Conservation (phyloP, 345 rosid species). For the Aquilaria malaccensis region DNA sequence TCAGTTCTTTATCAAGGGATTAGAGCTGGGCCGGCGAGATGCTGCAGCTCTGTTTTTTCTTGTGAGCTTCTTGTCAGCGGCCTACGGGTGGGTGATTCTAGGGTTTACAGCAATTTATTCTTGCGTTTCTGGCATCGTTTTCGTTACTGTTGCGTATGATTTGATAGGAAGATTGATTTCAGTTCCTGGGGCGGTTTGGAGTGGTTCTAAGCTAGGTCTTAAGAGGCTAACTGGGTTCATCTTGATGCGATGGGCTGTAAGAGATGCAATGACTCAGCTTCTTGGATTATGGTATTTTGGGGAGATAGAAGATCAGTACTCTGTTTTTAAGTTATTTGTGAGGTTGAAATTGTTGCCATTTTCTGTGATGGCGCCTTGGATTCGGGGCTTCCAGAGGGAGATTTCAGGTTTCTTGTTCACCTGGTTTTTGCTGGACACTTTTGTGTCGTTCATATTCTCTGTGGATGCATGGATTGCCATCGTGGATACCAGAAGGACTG, state of each 20-base stretch:
- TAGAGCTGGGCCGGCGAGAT: constrained; percentile 65
- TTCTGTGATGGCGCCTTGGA: constrained; percentile 78
- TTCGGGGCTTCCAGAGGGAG: constrained; percentile 75
- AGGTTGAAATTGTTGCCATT: constrained; percentile 91
- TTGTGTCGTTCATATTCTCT: constrained; percentile 53
- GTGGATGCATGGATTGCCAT: constrained; percentile 86
- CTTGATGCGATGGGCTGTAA: constrained; percentile 86
- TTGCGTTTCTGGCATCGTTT: constrained; percentile 64
- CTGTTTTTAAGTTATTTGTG: constrained; percentile 77
- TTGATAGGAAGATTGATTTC: constrained; percentile 56
- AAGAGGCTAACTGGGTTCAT: constrained; percentile 78
- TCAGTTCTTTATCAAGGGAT: constrained; percentile 52
- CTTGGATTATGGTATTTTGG: constrained; percentile 88
- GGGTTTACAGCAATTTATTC: constrained; percentile 84
- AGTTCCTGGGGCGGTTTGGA: constrained; percentile 48
- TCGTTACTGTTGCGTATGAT: constrained; percentile 60
- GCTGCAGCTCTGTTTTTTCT: constrained; percentile 63
- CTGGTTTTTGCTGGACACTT: constrained; percentile 75
- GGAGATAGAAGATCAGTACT: constrained; percentile 80
- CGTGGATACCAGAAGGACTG: constrained; percentile 74
- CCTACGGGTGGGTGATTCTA: constrained; percentile 91
- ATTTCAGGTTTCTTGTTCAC: constrained; percentile 78
- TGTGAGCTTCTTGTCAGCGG: constrained; percentile 70
- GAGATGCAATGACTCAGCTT: constrained; percentile 83
- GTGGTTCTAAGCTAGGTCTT: constrained; percentile 70